Evolutionary conservation across 371 early-diverging fungal genomes (phyloP), one percentile per base, ranked within the genome.

Genomic region (Polyrhizophydium stewartii): DNA sequence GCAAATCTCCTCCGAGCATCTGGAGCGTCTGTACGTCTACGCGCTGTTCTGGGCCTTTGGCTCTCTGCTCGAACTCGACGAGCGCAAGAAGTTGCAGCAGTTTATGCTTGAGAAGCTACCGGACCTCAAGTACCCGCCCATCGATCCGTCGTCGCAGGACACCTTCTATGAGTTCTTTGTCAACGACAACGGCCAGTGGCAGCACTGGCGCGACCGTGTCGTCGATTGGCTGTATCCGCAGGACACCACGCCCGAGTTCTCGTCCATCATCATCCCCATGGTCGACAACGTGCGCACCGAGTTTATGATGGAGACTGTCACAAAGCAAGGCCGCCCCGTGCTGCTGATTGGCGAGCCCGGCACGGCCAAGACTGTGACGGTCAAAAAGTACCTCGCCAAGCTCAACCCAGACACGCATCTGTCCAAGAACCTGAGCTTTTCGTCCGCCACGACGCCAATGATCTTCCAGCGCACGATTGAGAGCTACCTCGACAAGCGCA

Each of bases 321-420:
- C 74, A 17, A 79, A 77, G 66, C 84, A 84, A 68, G 58, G 65
- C 31, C 77, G 74, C 50, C 64, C 77, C 9, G 84, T 83, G 22
- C 71, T 85, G 38, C 69, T 85, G n/a, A 85, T 84, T 62, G 85
- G 85, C 31, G 85, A 85, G 59, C 83, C 84, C 0, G 85, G 85
- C 47, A 85, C 84, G 0, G 85, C 85, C 43, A 85, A 85, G 56
- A 85, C 85, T 10, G 84, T 85, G 6, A 85, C 85, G 22, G 66
- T 83, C 25, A 61, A 67, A 40, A 82, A 81, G 64, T 85, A 70
- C 56, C 66, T 84, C 12, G 77, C 71, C 30, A 84, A 81, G 61
- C 68, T 82, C 25, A 76, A 75, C 37, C 69, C 81, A 24, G 84
- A 85, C 25, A 76, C 77, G 1, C 81, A 82, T 56, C 59, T 84